Evolutionary conservation across 179 eudicot species (phyloP).

Genomic region (Camellia oleifera): DNA sequence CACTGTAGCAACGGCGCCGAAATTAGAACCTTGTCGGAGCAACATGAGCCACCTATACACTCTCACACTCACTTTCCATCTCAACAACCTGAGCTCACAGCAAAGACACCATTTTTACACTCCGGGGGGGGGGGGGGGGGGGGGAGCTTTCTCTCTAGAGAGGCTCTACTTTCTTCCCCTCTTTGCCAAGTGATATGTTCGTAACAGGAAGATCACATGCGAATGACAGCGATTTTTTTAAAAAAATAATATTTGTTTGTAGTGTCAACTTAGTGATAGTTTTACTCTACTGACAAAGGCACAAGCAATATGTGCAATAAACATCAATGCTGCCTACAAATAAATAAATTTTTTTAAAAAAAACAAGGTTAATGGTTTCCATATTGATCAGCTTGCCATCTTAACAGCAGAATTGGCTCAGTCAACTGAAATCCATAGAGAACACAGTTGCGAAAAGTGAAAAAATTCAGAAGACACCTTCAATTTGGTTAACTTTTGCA

Average conservation of each 20-base stretch:
- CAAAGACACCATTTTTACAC: too few species aligned
- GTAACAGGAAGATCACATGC: neutral
- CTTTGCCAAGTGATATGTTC: too few species aligned
- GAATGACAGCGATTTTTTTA: too few species aligned
- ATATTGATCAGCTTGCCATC: neutral
- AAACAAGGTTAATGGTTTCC: neutral
- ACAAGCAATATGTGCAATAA: neutral
- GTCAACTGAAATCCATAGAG: neutral
- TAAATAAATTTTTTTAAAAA: neutral
- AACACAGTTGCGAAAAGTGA: neutral
- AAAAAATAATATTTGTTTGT: neutral
- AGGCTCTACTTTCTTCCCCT: too few species aligned
- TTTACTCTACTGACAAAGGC: neutral
- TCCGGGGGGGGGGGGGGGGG: too few species aligned
- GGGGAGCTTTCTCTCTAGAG: too few species aligned
- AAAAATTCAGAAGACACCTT: neutral
- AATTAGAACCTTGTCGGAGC: too few species aligned
- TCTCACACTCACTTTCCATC: too few species aligned
- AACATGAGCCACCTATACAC: too few species aligned
- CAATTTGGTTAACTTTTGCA: neutral
- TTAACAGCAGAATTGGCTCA: neutral
- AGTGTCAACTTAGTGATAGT: neutral
- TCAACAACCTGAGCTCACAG: too few species aligned
- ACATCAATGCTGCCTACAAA: neutral
- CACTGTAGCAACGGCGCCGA: too few species aligned